Percentiles rank a stretch among this genome's conserved stretches.
Conservation (phyloP, 257 asterid genomes). For the Solanum verrucosum region DNA sequence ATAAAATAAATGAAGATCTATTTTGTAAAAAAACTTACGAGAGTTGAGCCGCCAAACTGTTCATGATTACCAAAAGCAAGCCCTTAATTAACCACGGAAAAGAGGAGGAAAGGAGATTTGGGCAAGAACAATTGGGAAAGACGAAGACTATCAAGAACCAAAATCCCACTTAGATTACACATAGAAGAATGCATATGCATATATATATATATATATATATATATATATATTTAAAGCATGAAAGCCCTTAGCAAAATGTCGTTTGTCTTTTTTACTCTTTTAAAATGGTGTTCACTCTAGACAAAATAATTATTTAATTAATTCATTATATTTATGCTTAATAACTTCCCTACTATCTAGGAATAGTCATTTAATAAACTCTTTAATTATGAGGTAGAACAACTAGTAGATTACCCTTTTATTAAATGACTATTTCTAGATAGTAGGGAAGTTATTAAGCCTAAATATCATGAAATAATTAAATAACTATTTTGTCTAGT, state of each 20-base stretch:
- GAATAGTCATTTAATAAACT: neutral
- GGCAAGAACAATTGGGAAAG: neutral
- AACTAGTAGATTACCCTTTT: neutral
- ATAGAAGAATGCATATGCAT: no score
- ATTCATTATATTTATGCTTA: neutral
- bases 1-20: neutral
- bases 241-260: neutral
- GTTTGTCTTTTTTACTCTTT: neutral
- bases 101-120: neutral
- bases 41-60: neutral
- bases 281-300: neutral
- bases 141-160: neutral
- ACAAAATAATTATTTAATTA: neutral
- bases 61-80: neutral
- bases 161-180: neutral
- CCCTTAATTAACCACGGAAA: neutral
- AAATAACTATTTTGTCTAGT: neutral
- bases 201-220: no score
- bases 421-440: neutral
- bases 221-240: neutral
- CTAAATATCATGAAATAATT: neutral
- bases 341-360: neutral
- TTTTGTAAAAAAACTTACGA: neutral
- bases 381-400: no score
- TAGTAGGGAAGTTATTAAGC: neutral